These are phyloP conservation scores for Fusarium secorum DNA, from an alignment of 2,329 filamentous ascomycete genomes.

Conservation along the genomic window DNA sequence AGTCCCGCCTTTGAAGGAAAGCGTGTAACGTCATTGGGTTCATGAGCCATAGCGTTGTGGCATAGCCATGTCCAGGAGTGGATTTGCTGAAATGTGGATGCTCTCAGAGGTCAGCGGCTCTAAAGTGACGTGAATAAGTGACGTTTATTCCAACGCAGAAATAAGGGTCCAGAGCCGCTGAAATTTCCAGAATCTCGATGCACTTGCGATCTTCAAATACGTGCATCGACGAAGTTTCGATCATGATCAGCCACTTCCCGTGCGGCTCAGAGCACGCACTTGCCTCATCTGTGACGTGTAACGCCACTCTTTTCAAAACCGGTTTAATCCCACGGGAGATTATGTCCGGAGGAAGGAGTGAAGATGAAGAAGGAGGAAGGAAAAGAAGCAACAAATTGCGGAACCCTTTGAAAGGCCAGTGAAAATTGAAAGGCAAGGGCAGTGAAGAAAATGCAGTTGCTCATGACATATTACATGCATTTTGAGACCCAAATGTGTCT, in stretches of 20 bases:
- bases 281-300: conserved; percentile 29
- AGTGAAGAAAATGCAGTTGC: conserved; percentile 1
- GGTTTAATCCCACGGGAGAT: conserved; percentile 24
- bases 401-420: neutral
- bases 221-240: neutral
- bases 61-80: conserved; percentile 28
- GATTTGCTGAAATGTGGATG: conserved; percentile 32
- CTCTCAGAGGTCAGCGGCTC: conserved; percentile 16
- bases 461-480: conserved; percentile 3
- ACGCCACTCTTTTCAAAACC: conserved; percentile 25
- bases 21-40: conserved; percentile 34
- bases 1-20: conserved; percentile 20
- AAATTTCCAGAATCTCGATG: conserved; percentile 30
- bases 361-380: neutral
- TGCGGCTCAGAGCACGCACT: conserved; percentile 13
- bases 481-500: conserved; percentile 9
- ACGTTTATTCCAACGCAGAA: conserved; percentile 23
- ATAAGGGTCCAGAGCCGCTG: conserved; percentile 1
- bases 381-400: conserved; percentile 8
- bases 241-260: conserved; percentile 23
- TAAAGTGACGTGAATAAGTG: conserved; percentile 20
- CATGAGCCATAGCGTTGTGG: conserved; percentile 26
- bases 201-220: conserved; percentile 10
- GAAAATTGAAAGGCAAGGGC: neutral
- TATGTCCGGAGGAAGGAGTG: conserved; percentile 13